A percentile compares a stretch with the other conserved stretches of the same genome.
phyloP scores from a whole-genome alignment of 2,329 filamentous ascomycete genomes.

The Fonsecaea pugnacius region DNA sequence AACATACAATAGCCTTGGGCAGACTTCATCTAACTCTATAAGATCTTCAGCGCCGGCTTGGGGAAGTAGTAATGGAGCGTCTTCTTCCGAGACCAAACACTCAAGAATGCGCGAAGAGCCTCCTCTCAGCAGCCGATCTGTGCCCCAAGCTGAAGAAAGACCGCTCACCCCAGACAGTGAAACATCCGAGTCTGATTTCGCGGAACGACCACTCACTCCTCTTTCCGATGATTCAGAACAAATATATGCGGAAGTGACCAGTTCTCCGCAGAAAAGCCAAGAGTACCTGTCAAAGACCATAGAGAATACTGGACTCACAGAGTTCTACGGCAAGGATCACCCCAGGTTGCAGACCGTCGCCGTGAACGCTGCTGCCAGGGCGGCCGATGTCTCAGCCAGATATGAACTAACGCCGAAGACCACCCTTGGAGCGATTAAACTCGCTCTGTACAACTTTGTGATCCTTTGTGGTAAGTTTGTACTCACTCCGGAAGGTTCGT shows the following conservation, averaged over 20 bases:
- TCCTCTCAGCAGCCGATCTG: not conserved
- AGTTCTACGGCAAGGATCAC: not conserved
- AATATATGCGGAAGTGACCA: constrained; percentile 1
- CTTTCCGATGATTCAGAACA: not conserved
- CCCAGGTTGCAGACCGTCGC: not conserved
- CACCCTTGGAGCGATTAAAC: not conserved
- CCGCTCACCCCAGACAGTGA: not conserved
- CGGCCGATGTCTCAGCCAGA: not conserved
- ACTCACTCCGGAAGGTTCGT: not conserved
- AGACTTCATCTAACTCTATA: not conserved
- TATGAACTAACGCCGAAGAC: not conserved
- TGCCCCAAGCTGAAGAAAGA: not conserved
- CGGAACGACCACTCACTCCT: not conserved
- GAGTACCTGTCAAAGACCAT: not conserved
- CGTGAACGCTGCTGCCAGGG: not conserved
- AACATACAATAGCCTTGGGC: not conserved
- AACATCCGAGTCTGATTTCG: not conserved
- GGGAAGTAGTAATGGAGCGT: not conserved
- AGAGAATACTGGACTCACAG: not conserved
- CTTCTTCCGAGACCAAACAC: not conserved
- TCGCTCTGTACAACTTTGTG: constrained; percentile 1
- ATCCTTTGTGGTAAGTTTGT: constrained; percentile 1
- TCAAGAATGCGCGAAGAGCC: not conserved
- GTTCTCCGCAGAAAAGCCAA: not conserved
- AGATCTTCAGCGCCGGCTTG: not conserved